A percentile compares a stretch with the other conserved stretches of the same genome.
Conservation (phyloP, 176 grass and related monocot genomes). For the Pontederia paniculata region DNA sequence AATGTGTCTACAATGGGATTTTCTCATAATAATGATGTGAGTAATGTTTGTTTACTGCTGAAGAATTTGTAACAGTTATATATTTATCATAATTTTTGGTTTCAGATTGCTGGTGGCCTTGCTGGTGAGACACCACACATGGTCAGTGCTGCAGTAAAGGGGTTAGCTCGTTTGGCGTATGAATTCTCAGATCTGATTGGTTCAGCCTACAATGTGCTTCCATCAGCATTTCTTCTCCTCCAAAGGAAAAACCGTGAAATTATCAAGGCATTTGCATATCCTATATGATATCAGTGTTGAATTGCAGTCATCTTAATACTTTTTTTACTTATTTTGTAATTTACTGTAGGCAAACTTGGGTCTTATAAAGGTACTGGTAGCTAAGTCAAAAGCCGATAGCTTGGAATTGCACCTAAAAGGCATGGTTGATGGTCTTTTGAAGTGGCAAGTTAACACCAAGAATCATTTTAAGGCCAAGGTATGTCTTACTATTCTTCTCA, state of each 20-base stretch:
- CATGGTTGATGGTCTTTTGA: constrained; percentile 62
- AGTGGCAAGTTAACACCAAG: constrained; percentile 64
- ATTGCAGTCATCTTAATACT: background rate
- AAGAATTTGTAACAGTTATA: background rate
- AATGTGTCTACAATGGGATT: background rate
- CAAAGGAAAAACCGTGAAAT: constrained; percentile 86
- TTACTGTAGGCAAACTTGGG: constrained; percentile 74
- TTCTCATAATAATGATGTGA: background rate
- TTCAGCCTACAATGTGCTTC: constrained; percentile 75
- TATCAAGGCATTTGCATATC: constrained; percentile 44
- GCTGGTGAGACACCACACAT: constrained; percentile 65
- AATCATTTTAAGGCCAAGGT: constrained; percentile 95
- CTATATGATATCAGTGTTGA: background rate
- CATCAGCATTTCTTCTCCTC: constrained; percentile 70
- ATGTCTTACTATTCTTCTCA: background rate
- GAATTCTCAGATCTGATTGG: constrained; percentile 86
- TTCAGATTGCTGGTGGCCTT: constrained; percentile 69
- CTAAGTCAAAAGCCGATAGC: constrained; percentile 70
- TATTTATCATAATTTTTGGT: constrained; percentile 9
- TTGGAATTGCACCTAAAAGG: constrained; percentile 61
- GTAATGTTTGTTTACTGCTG: background rate
- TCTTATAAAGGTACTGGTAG: constrained; percentile 84
- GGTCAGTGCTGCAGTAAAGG: constrained; percentile 78
- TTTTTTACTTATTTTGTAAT: constrained; percentile 10
- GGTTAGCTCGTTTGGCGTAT: constrained; percentile 80